Conservation (phyloP, 140 eudicot genomes). For the Cichorium intybus region DNA sequence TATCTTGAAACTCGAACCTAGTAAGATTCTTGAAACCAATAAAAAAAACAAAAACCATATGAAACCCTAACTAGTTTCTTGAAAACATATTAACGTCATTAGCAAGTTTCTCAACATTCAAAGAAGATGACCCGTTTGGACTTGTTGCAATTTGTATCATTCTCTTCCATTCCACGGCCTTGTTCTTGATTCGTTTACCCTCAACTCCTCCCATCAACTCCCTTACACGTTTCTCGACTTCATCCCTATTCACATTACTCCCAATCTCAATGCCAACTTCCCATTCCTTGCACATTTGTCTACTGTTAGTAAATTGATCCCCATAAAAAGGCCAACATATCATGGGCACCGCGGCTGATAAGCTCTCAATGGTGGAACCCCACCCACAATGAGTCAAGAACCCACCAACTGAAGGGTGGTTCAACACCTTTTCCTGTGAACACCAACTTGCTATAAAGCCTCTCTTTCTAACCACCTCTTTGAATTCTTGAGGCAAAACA, state of each 20-base stretch:
- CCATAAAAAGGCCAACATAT: constrained; percentile 11
- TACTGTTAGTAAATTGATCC: constrained; percentile 6
- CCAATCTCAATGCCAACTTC: background rate
- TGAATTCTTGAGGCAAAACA: constrained; percentile 1
- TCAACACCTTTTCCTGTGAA: constrained; percentile 7
- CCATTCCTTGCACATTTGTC: constrained; percentile 1
- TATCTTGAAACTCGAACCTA: background rate
- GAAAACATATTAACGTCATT: background rate
- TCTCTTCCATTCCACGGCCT: background rate
- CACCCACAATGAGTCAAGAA: constrained; percentile 18
- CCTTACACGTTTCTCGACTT: background rate
- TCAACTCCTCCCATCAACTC: constrained; percentile 1
- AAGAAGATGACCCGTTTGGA: background rate
- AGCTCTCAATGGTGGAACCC: constrained; percentile 4
- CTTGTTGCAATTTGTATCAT: background rate
- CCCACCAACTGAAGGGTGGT: constrained; percentile 11
- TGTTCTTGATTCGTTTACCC: background rate
- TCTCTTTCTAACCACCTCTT: background rate
- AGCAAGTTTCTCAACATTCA: background rate
- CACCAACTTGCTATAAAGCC: constrained; percentile 14
- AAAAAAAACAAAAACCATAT: background rate
- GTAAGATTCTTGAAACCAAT: background rate
- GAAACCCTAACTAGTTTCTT: background rate
- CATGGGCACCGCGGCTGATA: constrained; percentile 8
- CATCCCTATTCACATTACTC: background rate